Percentiles rank a stretch among this genome's conserved stretches.
Evolutionary conservation across 371 early-diverging fungal genomes (phyloP).

Genomic region (Mortierella sp.): DNA sequence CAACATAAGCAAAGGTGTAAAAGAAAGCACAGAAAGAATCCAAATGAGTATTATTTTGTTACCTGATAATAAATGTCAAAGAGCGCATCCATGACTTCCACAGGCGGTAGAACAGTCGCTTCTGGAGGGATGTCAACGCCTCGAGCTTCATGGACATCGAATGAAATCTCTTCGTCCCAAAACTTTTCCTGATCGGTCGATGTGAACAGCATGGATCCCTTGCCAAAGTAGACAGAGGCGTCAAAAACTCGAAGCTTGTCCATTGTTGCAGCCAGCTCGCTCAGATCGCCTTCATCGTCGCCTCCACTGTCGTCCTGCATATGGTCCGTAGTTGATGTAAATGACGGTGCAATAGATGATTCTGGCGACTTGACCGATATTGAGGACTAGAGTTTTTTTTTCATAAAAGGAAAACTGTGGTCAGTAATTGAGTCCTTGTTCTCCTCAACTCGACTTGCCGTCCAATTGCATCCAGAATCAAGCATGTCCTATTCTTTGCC

Average conservation of each 20-base stretch:
- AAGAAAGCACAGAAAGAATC: not conserved
- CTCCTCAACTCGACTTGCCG: not conserved
- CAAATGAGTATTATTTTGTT: not conserved
- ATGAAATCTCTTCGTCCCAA: conserved; percentile 57
- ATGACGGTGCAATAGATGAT: conserved; percentile 39
- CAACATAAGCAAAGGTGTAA: not conserved
- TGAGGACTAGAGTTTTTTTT: conserved; percentile 16
- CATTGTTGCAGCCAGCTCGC: conserved; percentile 49
- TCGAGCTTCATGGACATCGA: conserved; percentile 43
- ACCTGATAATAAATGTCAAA: conserved; percentile 57
- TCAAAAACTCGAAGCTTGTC: conserved; percentile 52
- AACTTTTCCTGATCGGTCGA: conserved; percentile 53
- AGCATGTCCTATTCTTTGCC: not conserved
- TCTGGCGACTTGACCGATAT: conserved; percentile 33
- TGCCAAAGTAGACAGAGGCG: conserved; percentile 51
- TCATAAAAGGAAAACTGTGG: not conserved
- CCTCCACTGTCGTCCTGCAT: conserved; percentile 36
- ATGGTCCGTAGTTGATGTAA: conserved; percentile 36
- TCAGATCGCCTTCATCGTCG: conserved; percentile 36
- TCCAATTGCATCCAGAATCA: not conserved
- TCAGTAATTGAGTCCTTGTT: not conserved
- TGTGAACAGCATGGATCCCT: conserved; percentile 55
- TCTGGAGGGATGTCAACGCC: conserved; percentile 44
- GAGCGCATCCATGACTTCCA: conserved; percentile 48
- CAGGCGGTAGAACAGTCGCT: conserved; percentile 38